Percentiles rank a stretch among this genome's conserved stretches.
phyloP scores from a whole-genome alignment of 768 basidiomycete genomes.

The Tubosaeta sp. region DNA sequence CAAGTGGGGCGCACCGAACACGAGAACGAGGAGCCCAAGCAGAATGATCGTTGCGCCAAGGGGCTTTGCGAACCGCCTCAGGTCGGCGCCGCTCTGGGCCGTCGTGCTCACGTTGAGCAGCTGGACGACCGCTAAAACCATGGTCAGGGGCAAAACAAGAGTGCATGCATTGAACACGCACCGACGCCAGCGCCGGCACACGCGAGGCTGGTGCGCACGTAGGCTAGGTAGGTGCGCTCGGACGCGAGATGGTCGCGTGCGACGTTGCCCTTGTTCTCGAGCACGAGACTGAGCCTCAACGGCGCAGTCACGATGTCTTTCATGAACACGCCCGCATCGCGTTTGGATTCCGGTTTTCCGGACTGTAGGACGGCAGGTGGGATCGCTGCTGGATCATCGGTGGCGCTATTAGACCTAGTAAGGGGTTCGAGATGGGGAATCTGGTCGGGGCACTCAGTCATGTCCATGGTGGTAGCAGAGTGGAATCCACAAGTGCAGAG shows the following conservation, averaged over 20 bases:
- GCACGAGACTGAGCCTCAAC: constrained; percentile 27
- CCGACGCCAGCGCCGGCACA: constrained; percentile 58
- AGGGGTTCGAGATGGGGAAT: constrained; percentile 25
- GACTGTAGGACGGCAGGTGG: background rate
- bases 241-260: constrained; percentile 63
- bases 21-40: constrained; percentile 44
- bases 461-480: background rate
- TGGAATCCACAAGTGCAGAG: too few relatives aligned
- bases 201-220: constrained; percentile 59
- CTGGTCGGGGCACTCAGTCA: constrained; percentile 13
- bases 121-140: constrained; percentile 45
- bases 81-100: constrained; percentile 3
- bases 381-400: background rate
- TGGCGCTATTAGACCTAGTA: constrained; percentile 7
- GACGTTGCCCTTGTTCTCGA: constrained; percentile 59
- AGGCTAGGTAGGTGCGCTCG: constrained; percentile 61
- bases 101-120: constrained; percentile 39
- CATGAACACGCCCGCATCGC: background rate
- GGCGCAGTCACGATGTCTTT: constrained; percentile 2
- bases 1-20: constrained; percentile 37
- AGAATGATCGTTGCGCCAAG: constrained; percentile 48
- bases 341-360: background rate
- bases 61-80: constrained; percentile 40
- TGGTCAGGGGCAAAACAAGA: background rate
- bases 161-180: constrained; percentile 29